A percentile compares a stretch with the other conserved stretches of the same genome.
Evolutionary conservation across 2,329 filamentous ascomycete genomes (phyloP).

Genomic region (Neofusicoccum kwambonambiense): DNA sequence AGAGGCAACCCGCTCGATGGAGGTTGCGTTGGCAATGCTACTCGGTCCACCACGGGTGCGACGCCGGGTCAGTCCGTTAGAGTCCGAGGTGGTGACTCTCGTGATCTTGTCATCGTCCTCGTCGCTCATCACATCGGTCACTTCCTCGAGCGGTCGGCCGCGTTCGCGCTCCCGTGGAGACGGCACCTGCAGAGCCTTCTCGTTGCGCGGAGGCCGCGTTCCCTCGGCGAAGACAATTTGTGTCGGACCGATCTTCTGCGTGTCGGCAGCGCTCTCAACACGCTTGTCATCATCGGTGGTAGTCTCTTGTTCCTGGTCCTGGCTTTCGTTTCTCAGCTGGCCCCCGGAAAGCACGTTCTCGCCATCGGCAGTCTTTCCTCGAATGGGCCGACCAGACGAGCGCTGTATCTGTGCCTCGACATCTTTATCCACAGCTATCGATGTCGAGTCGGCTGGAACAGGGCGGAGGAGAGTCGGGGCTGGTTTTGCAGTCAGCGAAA

Average conservation of each 20-base stretch:
- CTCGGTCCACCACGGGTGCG: background rate
- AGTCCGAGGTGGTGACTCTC: background rate
- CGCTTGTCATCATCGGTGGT: background rate
- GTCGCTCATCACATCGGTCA: background rate
- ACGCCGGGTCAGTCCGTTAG: background rate
- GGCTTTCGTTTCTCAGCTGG: too few relatives aligned
- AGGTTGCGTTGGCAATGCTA: slow-evolving; percentile 31
- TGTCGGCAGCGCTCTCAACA: too few relatives aligned
- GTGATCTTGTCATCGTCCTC: background rate
- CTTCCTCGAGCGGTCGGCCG: background rate
- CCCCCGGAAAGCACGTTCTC: background rate
- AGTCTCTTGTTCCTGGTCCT: too few relatives aligned
- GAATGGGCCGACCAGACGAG: background rate
- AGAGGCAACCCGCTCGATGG: slow-evolving; percentile 40
- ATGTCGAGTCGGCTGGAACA: background rate
- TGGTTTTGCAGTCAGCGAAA: too few relatives aligned
- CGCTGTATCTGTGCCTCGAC: background rate
- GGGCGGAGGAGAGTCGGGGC: slow-evolving; percentile 26
- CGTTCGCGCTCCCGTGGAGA: background rate
- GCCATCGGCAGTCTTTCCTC: background rate
- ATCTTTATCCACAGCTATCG: background rate
- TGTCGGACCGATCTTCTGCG: background rate
- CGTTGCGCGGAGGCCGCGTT: background rate
- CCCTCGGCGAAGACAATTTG: background rate
- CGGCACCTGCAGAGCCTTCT: background rate